phyloP scores from a whole-genome alignment of 2,329 filamentous ascomycete species.

The Chrysoporthe puriensis region DNA sequence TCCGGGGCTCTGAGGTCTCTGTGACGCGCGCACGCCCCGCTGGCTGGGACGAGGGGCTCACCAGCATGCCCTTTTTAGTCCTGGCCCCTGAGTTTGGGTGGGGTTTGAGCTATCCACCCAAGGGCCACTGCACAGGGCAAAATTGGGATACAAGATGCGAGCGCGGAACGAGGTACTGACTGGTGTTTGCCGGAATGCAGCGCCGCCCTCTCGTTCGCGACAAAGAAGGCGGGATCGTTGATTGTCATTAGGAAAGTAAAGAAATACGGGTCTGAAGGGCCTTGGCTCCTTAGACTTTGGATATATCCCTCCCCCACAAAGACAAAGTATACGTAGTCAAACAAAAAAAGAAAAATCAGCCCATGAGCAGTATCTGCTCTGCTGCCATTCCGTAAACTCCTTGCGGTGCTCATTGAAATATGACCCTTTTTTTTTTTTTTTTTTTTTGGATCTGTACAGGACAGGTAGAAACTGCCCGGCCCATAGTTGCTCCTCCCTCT shows the following conservation, averaged over 20 bases:
- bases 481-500: not conserved
- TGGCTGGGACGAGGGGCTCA: not conserved
- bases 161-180: not conserved
- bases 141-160: not conserved
- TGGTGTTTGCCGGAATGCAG: not conserved
- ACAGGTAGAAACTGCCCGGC: not conserved
- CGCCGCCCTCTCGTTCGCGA: not conserved
- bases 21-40: not conserved
- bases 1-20: not conserved
- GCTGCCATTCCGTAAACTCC: not conserved
- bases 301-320: constrained; percentile 5
- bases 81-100: not conserved
- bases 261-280: not conserved
- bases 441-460: constrained; percentile 6
- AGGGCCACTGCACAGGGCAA: not conserved
- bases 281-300: not conserved
- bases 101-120: not conserved
- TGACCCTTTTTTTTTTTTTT: not conserved
- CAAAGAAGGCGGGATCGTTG: not conserved
- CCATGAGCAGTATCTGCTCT: not conserved
- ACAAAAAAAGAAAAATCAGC: not conserved
- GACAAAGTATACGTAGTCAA: not conserved
- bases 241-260: constrained; percentile 11
- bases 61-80: not conserved
- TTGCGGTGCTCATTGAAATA: not conserved